Percentiles rank a stretch among this genome's conserved stretches.
These are phyloP conservation scores for Harringtonia aguacate DNA, from an alignment of 2,329 filamentous ascomycete species.

Conservation along the genomic window DNA sequence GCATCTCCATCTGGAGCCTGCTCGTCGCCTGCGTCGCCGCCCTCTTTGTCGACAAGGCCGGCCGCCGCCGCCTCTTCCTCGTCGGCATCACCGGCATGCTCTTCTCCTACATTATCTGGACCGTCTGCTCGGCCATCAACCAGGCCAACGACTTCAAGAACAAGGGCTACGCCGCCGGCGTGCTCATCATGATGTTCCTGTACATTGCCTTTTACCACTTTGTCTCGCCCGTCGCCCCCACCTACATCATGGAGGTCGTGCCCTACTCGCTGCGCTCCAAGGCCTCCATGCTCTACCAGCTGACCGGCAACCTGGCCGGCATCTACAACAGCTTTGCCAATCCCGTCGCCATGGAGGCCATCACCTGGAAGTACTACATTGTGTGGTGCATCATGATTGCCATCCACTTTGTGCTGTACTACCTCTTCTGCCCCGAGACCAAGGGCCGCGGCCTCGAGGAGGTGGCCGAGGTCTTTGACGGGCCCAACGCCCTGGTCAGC, in stretches of 20 bases:
- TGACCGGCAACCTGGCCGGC: conserved; percentile 13
- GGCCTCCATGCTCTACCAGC: conserved; percentile 18
- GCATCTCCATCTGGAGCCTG: conserved; percentile 1
- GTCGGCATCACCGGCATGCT: conserved; percentile 25
- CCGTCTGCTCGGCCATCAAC: conserved; percentile 14
- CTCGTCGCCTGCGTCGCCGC: conserved; percentile 16
- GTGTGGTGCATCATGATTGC: conserved; percentile 27
- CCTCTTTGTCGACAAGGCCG: conserved; percentile 22
- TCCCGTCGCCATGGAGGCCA: conserved; percentile 22
- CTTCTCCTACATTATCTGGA: conserved; percentile 26
- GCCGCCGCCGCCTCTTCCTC: conserved; percentile 24
- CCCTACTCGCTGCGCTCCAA: conserved; percentile 25
- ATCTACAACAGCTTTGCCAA: conserved; percentile 30
- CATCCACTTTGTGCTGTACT: conserved; percentile 12
- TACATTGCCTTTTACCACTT: conserved; percentile 26
- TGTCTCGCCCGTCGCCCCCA: conserved; percentile 27
- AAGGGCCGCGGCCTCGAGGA: conserved; percentile 15
- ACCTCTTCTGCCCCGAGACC: conserved; percentile 15
- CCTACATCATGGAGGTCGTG: conserved; percentile 33
- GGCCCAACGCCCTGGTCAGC: not conserved
- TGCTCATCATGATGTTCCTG: conserved; percentile 23
- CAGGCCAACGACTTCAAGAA: conserved; percentile 14
- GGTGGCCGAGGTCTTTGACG: conserved; percentile 10
- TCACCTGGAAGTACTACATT: conserved; percentile 27
- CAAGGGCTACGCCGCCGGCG: conserved; percentile 19